Evolutionary conservation across 2,329 filamentous ascomycete genomes (phyloP).

Genomic region (Colletotrichum musicola): DNA sequence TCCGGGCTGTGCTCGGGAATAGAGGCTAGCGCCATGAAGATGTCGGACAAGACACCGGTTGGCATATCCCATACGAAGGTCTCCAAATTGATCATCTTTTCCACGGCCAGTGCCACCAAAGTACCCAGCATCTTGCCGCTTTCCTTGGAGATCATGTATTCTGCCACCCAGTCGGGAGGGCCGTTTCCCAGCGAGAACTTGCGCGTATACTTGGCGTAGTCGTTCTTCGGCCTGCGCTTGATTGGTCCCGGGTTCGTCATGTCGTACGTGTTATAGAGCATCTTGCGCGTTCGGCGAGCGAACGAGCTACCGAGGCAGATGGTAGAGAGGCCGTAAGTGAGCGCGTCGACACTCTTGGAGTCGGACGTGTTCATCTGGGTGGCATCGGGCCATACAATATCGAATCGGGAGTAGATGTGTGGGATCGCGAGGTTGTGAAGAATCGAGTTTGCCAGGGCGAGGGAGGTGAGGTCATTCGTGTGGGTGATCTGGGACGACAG

Average conservation of each 20-base stretch:
- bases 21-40: constrained; percentile 83
- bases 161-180: constrained; percentile 80
- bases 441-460: constrained; percentile 82
- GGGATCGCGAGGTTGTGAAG: constrained; percentile 82
- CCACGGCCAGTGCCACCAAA: constrained; percentile 81
- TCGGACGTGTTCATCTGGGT: constrained; percentile 73
- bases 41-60: constrained; percentile 83
- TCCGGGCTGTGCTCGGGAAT: constrained; percentile 72
- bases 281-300: constrained; percentile 52
- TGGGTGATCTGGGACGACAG: constrained; percentile 72
- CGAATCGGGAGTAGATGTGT: constrained; percentile 86
- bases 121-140: constrained; percentile 91
- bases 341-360: constrained; percentile 80
- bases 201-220: constrained; percentile 82
- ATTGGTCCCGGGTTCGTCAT: constrained; percentile 35
- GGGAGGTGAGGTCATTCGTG: constrained; percentile 83
- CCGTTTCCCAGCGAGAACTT: constrained; percentile 91
- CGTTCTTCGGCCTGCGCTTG: constrained; percentile 58
- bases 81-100: constrained; percentile 85
- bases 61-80: constrained; percentile 92
- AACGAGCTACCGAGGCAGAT: constrained; percentile 75
- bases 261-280: constrained; percentile 44
- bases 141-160: constrained; percentile 86
- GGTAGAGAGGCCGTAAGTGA: constrained; percentile 85
- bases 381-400: constrained; percentile 86